Evolutionary conservation across 2,329 filamentous ascomycete species (phyloP).

Genomic region (Dissoconium aciculare): DNA sequence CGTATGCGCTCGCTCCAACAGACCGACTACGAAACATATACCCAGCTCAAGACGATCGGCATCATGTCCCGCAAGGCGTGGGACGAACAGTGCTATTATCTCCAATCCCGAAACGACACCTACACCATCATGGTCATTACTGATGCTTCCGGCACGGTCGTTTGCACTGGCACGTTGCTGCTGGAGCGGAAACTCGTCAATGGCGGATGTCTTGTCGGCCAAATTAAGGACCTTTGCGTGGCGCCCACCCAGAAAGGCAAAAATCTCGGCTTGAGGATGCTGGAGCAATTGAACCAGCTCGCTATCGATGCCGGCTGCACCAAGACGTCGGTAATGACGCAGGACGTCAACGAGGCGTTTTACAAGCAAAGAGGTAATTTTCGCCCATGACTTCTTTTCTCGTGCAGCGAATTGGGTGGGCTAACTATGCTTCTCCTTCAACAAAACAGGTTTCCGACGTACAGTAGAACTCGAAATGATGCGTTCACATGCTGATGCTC

Average conservation of each 20-base stretch:
- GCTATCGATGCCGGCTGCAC: constrained; percentile 12
- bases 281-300: constrained; percentile 12
- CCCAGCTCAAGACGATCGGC: constrained; percentile 9
- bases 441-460: neutral
- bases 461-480: neutral
- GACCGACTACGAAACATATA: constrained; percentile 11
- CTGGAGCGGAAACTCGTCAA: constrained; percentile 13
- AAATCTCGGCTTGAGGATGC: constrained; percentile 13
- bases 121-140: constrained; percentile 13
- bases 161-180: constrained; percentile 14
- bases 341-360: constrained; percentile 13
- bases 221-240: constrained; percentile 14
- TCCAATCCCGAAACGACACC: constrained; percentile 6
- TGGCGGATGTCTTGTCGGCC: constrained; percentile 6
- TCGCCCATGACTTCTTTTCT: neutral
- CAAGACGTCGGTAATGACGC: constrained; percentile 10
- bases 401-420: neutral
- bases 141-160: constrained; percentile 7
- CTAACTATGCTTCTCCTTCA: neutral
- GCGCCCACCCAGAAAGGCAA: constrained; percentile 12
- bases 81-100: constrained; percentile 13
- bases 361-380: constrained; percentile 10
- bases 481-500: neutral
- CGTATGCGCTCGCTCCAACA: constrained; percentile 11
- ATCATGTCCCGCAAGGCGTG: constrained; percentile 9